Evolutionary conservation across 192 early-diverging fungal genomes (phyloP).

Genomic region (Linnemannia schmuckeri): DNA sequence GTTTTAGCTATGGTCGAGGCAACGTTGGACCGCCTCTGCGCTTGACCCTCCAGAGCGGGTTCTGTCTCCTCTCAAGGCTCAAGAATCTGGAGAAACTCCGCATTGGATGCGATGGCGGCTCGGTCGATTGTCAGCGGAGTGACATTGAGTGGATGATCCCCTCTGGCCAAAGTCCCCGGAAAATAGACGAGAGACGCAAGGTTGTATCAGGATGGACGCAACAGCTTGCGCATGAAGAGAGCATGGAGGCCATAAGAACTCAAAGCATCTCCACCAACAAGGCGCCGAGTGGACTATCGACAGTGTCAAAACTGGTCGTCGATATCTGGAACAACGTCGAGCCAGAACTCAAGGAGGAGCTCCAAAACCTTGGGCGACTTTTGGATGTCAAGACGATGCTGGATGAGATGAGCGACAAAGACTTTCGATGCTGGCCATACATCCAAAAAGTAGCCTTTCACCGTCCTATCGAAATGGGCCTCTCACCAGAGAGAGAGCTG

Average conservation of each 20-base stretch:
- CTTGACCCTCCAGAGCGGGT: background rate
- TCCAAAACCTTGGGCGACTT: background rate
- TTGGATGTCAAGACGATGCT: slow-evolving; percentile 5
- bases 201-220: background rate
- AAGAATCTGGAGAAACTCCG: background rate
- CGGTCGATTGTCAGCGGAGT: background rate
- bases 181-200: background rate
- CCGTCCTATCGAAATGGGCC: background rate
- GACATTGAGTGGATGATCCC: slow-evolving; percentile 4
- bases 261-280: background rate
- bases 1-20: background rate
- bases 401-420: background rate
- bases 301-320: background rate
- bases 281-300: background rate
- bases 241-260: background rate
- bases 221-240: background rate
- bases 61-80: slow-evolving; percentile 1
- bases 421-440: background rate
- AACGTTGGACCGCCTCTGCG: background rate
- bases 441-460: background rate
- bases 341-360: background rate
- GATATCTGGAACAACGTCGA: background rate
- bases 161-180: background rate
- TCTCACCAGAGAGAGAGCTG: background rate
- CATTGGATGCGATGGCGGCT: background rate